phyloP scores from a whole-genome alignment of 495 filamentous ascomycete genomes.

The Aeminium ludgeri region DNA sequence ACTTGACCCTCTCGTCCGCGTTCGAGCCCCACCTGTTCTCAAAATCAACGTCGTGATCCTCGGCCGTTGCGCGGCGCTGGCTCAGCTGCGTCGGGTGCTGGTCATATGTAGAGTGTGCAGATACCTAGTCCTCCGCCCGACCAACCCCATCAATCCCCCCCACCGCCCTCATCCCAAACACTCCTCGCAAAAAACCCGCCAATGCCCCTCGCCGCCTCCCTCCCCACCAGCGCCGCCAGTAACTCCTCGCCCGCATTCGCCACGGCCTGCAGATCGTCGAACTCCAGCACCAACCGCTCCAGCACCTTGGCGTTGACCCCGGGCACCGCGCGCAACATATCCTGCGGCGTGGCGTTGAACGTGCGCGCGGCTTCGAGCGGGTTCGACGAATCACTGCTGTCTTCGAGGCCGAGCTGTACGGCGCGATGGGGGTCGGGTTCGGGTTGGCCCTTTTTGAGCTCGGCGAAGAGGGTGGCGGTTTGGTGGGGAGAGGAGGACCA shows the following conservation, averaged over 20 bases:
- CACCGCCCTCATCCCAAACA: conserved; percentile 41
- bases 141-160: too few species aligned
- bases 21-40: too few species aligned
- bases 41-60: too few species aligned
- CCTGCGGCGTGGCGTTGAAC: conserved; percentile 54
- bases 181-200: conserved; percentile 71
- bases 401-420: conserved; percentile 63
- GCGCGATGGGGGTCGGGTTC: conserved; percentile 87
- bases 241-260: conserved; percentile 72
- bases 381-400: conserved; percentile 39
- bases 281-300: conserved; percentile 49
- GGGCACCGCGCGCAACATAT: conserved; percentile 76
- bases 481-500: conserved; percentile 91
- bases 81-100: too few species aligned
- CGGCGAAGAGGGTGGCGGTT: conserved; percentile 90
- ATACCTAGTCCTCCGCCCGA: too few species aligned
- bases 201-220: conserved; percentile 63
- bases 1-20: too few species aligned
- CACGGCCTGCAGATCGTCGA: conserved; percentile 62
- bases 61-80: too few species aligned
- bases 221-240: conserved; percentile 55
- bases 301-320: conserved; percentile 70
- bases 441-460: conserved; percentile 69
- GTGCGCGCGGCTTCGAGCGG: conserved; percentile 40
- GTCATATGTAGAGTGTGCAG: too few species aligned